phyloP scores from a whole-genome alignment of 179 eudicot genomes.

The Heliamphora pulchella region DNA sequence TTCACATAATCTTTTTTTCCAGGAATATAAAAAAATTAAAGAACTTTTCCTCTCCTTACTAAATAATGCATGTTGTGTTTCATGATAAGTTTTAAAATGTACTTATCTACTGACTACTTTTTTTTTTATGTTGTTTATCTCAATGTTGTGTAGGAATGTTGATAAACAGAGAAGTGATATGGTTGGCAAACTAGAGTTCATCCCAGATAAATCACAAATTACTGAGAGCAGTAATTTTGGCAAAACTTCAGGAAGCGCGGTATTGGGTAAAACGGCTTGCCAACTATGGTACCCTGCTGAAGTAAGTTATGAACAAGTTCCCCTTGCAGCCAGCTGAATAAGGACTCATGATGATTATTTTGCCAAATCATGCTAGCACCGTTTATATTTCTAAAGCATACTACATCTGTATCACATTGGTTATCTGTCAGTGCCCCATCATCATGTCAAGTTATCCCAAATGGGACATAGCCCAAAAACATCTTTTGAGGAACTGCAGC shows the following conservation, averaged over 20 bases:
- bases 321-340: background rate
- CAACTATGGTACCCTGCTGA: conserved; percentile 30
- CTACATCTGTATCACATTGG: background rate
- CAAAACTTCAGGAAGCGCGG: conserved; percentile 23
- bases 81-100: background rate
- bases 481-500: conserved; percentile 6
- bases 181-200: conserved; percentile 11
- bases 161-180: conserved; percentile 9
- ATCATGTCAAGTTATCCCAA: background rate
- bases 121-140: background rate
- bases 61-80: background rate
- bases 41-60: too few relatives aligned
- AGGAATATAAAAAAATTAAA: background rate
- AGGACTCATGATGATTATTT: background rate
- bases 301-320: conserved; percentile 20
- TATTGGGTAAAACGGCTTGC: conserved; percentile 20
- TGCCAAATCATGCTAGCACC: background rate
- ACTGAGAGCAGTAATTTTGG: conserved; percentile 6
- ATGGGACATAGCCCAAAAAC: background rate
- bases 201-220: conserved; percentile 18
- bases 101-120: background rate
- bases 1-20: background rate
- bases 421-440: background rate
- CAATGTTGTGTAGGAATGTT: conserved; percentile 5
- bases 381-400: conserved; percentile 2